Base-by-base conservation (phyloP, 228 moss, liverwort and hornwort genomes). In the Sphagnum fallax region DNA sequence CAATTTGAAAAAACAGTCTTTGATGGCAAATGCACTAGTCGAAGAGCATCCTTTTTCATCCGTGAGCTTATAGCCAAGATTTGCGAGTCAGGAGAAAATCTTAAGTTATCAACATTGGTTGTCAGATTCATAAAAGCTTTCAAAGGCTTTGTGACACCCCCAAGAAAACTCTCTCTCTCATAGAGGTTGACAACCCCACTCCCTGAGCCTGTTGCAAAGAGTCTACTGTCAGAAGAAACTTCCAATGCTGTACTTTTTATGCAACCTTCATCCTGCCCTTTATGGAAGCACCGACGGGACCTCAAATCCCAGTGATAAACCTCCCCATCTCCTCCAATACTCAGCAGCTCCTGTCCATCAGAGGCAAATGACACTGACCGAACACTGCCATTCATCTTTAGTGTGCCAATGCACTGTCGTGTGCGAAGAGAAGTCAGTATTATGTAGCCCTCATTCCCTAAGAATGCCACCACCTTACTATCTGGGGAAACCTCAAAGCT, bases 221-320 rank as follows among this genome's bases (percentile, higher is more conserved):
- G 83, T 48, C 68, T 78, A 67, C 92, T 92, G 10, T 94, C 79
- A 4, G 83, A 65, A 10, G 98, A 98, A 51, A 94, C 86, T 11
- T 76, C 75, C 67, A 98, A 65, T 4, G 92, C 83, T 5, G 86
- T 78, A 76, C 65, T 90, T 55, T 81, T 90, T 4, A 94, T 73
- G 64, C 87, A 85, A 2, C 94, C 98, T 67, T 98, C 98, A 71
- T 98, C 98, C 67, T 71, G 80, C 8, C 76, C 94, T 76, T 78
- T 90, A 63, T 93, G 94, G 48, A 94, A 86, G 69, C 98, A 93
- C 48, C 94, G 76, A 64, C 94, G 87, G 10, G 90, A 85, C 68
- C 98, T 81, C 10, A 98, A 75, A 63, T 98, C 94, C 98, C 98
- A 94, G 16, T 90, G 90, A 73, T 98, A 98, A 14, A 98, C 78